Evolutionary conservation across 1,139 yeast species (phyloP).

Genomic region (Blastobotrys proliferans): DNA sequence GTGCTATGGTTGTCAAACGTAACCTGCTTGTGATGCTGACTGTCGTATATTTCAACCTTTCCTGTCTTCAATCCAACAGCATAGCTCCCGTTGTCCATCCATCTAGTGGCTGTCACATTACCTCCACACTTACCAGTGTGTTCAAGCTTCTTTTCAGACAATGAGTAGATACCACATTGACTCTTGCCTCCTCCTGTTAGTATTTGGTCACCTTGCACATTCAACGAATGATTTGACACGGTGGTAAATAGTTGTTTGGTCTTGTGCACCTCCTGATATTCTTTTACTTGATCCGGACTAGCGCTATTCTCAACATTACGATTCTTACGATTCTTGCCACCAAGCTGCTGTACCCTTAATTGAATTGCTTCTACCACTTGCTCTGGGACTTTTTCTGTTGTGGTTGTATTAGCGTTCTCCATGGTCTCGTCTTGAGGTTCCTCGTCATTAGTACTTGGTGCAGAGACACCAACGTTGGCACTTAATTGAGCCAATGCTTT

Average conservation of each 20-base stretch:
- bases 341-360: too few species aligned
- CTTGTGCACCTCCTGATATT: constrained; percentile 11
- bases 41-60: constrained; percentile 18
- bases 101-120: constrained; percentile 30
- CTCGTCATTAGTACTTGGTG: constrained; percentile 9
- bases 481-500: constrained; percentile 49
- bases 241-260: constrained; percentile 27
- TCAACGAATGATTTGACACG: constrained; percentile 20
- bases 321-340: too few species aligned
- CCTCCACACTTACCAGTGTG: constrained; percentile 20
- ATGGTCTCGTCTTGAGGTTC: not conserved
- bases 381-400: not conserved
- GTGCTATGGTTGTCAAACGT: not conserved
- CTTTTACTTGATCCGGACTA: not conserved
- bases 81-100: constrained; percentile 11
- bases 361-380: not conserved
- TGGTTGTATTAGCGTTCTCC: not conserved
- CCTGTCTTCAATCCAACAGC: constrained; percentile 26
- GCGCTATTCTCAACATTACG: too few species aligned
- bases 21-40: not conserved
- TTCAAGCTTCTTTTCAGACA: constrained; percentile 12
- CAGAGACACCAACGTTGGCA: constrained; percentile 24
- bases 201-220: constrained; percentile 14
- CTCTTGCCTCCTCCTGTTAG: constrained; percentile 31
- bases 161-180: constrained; percentile 24